Evolutionary conservation across 2,329 filamentous ascomycete species (phyloP), one percentile per base, ranked within the genome.

Genomic region (Mycosphaerella sp.): DNA sequence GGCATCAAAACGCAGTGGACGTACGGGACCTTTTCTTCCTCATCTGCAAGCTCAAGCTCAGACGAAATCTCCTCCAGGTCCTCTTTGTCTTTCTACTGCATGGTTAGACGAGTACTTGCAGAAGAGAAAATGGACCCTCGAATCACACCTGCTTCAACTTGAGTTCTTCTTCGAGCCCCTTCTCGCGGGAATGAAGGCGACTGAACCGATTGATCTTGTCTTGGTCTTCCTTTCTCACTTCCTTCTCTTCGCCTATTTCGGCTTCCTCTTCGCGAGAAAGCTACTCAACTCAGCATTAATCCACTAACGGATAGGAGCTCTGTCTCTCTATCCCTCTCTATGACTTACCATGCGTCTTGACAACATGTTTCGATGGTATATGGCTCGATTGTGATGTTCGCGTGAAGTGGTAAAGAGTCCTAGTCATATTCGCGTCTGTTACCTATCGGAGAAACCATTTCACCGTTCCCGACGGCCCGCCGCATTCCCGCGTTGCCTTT

Each of bases 131-230:
- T 8, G 12, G 1, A 2, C 28, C n/a, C 6, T 10, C 14, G 6
- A 14, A 12, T 70, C 81, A 55, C 69, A 90, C 91, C 69, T 82
- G 82, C 69, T 95, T 96, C 5, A 72, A 69, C 66, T 86, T 85
- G 59, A 97, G 73, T 62, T 93, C 83, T 42, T 94, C 89, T 66
- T 94, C 84, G 3, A 97, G 70, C 2, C 77, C 71, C 30, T 86
- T 78, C 68, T 95, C 87, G 45, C 87, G 85, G 68, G 94, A 89
- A 70, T 98, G 93, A 57, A 98, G 77, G 40, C 89, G 84, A 71
- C 90, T 96, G 77, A 98, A 98, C 59, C 84, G 85, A 74, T 98
- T 98, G 81, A 98, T 98, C 74, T 93, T 95, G 74, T 97, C 90
- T 71, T 98, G 93, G 69, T 98, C 93, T 70, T 97, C 90, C 65